Evolutionary conservation across 805 yeast species (phyloP).

Genomic region (Blastobotrys chiropterorum): DNA sequence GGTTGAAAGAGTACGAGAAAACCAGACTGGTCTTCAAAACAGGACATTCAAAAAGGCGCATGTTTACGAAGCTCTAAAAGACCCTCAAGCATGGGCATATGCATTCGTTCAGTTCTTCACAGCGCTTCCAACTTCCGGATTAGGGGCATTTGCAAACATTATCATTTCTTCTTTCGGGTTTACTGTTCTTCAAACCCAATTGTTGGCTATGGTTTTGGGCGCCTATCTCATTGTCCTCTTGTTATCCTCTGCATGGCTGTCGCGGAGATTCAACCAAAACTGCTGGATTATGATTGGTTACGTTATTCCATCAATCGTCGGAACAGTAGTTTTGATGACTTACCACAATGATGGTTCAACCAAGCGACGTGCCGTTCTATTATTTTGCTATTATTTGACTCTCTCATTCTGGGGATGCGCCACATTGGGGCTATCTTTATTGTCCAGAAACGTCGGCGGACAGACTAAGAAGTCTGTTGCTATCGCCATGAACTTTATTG

Average conservation of each 20-base stretch:
- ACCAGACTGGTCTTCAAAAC: slow-evolving; percentile 41
- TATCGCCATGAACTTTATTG: slow-evolving; percentile 22
- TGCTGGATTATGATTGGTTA: slow-evolving; percentile 22
- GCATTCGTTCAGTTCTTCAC: slow-evolving; percentile 25
- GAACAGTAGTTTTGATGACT: slow-evolving; percentile 28
- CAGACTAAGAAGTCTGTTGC: slow-evolving; percentile 23
- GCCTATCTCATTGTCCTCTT: slow-evolving; percentile 28
- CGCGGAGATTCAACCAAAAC: slow-evolving; percentile 20
- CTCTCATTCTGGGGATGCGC: slow-evolving; percentile 27
- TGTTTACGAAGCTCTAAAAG: slow-evolving; percentile 38
- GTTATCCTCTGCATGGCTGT: slow-evolving; percentile 23
- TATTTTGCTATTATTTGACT: slow-evolving; percentile 29
- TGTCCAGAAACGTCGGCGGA: slow-evolving; percentile 31
- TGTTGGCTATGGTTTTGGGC: slow-evolving; percentile 32
- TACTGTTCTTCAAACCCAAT: slow-evolving; percentile 27
- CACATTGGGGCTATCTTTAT: slow-evolving; percentile 21
- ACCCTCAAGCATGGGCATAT: slow-evolving; percentile 34
- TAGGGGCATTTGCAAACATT: slow-evolving; percentile 29
- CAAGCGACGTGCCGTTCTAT: slow-evolving; percentile 23
- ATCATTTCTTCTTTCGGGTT: slow-evolving; percentile 31
- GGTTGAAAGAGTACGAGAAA: slow-evolving; percentile 21
- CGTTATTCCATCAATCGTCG: slow-evolving; percentile 31
- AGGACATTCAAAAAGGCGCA: slow-evolving; percentile 37
- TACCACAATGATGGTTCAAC: slow-evolving; percentile 22
- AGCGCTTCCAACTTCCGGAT: slow-evolving; percentile 29